Conservation (phyloP, 2,329 filamentous ascomycete species). For the Colletotrichum somersetense region DNA sequence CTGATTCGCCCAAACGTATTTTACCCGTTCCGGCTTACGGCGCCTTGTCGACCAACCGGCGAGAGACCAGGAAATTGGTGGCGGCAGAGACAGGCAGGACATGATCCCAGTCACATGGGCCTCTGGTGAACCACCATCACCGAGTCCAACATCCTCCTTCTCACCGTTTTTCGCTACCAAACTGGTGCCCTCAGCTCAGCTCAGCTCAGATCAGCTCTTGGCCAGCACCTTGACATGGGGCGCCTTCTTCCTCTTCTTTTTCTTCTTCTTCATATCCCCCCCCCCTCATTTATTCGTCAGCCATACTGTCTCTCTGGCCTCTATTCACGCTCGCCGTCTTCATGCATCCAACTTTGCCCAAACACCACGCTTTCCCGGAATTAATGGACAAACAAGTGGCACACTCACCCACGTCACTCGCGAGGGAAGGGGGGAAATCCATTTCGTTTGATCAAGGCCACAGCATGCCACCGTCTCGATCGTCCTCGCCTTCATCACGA, state of each 20-base stretch:
- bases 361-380: constrained; percentile 32
- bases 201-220: neutral
- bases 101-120: neutral
- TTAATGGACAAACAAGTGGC: neutral
- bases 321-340: neutral
- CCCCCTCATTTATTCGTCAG: neutral
- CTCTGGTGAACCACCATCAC: neutral
- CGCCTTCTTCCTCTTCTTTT: too few relatives aligned
- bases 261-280: neutral
- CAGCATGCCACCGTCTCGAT: constrained; percentile 24
- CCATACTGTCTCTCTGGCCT: too few relatives aligned
- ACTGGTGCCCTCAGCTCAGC: neutral
- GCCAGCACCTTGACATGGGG: too few relatives aligned
- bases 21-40: neutral
- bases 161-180: neutral
- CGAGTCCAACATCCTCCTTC: neutral
- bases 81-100: constrained; percentile 4
- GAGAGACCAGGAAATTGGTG: constrained; percentile 23
- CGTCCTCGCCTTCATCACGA: neutral
- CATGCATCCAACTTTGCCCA: neutral
- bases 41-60: constrained; percentile 6
- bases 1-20: neutral
- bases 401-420: too few relatives aligned
- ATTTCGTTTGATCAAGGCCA: constrained; percentile 15
- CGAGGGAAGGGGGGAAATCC: too few relatives aligned